Evolutionary conservation across 2,329 filamentous ascomycete genomes (phyloP), one percentile per base, ranked within the genome.

Genomic region (Penicillium freii): DNA sequence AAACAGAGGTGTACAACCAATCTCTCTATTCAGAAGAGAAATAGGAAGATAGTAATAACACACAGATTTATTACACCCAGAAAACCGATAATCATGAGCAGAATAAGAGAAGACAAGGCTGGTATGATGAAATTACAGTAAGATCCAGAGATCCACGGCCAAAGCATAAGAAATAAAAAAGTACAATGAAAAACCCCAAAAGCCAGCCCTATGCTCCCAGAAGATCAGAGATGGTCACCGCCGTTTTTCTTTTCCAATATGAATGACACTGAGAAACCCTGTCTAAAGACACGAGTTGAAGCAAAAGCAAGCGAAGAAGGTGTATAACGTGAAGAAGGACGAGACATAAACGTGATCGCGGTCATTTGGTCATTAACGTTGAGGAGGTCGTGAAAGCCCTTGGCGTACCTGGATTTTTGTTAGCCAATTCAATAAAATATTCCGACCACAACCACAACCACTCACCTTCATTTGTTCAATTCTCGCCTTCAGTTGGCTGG

Each of bases 401-500:
- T 79, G 77, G 63, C 74, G 71, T 65, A 75, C 77, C 76, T 79
- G 21, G 39, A 17, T 57, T 23, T 1, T 21, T n/a, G 51, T 57
- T n/a, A 51, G 45, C 25, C 46, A 17, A 48, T 47, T 33, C 47
- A 31, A 48, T 39, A 7, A 7, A n/a, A n/a, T 38, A 11, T n/a
- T 21, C 7, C 17, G n/a, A 21, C 8, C 13, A 48, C 21, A 48
- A 31, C 29, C 25, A 58, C 68, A 48, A 31, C 27, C 25, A 58
- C 68, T 23, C 53, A 74, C 85, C 83, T 97, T 99, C 94, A 99
- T 99, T 81, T 94, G 90, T 80, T 97, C 94, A 75, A 99, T 99
- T 73, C 94, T 86, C 51, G 93, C 92, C 80, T 97, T 99, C 69
- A 99, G 76, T 74, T 97, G 94, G 75, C 92, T 97, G 54, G 94